Base-by-base conservation (phyloP, 805 yeast species). In the Sugiyamaella marilandica region DNA sequence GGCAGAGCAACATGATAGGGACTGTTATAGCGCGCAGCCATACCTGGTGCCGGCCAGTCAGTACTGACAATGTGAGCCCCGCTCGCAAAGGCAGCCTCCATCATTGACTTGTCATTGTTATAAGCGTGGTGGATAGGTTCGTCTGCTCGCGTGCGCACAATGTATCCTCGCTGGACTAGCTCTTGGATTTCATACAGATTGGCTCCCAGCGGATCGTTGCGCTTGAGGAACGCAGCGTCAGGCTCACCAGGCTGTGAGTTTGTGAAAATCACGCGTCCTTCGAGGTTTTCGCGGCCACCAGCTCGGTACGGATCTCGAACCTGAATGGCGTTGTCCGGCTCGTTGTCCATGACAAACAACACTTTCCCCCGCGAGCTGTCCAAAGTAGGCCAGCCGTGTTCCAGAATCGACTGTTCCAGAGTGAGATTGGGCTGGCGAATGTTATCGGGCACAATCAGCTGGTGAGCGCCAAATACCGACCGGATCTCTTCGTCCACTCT, bases 21-120 rank as follows among this genome's bases (percentile, higher is more conserved):
- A 18, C 47, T 44, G 47, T 44, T 26, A 18, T 44, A 44, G 13
- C 47, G 16, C 7, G 47, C 31, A 4, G 47, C 47, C 47, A 44
- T 44, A 3, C 47, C 47, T n/a, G 47, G 47, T 5, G 47, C 47
- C 5, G 47, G 47, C 47, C 47, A 44, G 47, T 44, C 47, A 14
- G 47, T 44, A 18, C 47, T 44, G 19, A 44, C 47, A 5, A 44
- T 44, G 18, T 44, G 47, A 5, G 47, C 47, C 5, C 47, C 47
- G 24, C 35, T 26, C 5, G 18, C 33, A 21, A 44, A 44, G 13
- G 47, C 47, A 18, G 47, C 47, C 13, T 13, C 33, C 24, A 21
- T 44, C 33, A 14, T 44, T 2, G 47, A 44, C 34, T 16, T 16
- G 24, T 44, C 47, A 11, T 44, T 18, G 14, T 44, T 31, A 8